phyloP scores from a whole-genome alignment of 768 basidiomycete genomes.

The Tylopilus felleus region DNA sequence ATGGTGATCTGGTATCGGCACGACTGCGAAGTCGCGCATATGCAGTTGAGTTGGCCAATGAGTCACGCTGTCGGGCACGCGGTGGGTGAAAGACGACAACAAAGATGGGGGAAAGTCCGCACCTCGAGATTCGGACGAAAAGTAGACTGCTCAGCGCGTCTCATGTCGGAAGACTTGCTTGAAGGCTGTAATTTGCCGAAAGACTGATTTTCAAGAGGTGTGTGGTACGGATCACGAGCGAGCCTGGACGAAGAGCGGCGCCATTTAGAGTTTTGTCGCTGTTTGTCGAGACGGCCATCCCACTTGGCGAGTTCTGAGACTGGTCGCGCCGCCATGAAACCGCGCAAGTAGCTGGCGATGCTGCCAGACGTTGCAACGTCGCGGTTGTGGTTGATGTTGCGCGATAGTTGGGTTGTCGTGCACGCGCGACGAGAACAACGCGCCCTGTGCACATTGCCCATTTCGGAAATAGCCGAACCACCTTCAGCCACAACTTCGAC shows the following conservation, averaged over 20 bases:
- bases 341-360: not conserved
- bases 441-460: not conserved
- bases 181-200: not conserved
- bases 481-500: too few species aligned
- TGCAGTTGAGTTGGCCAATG: not conserved
- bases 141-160: conserved; percentile 5
- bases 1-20: conserved; percentile 11
- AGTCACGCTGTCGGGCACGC: conserved; percentile 12
- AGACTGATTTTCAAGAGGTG: not conserved
- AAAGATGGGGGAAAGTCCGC: not conserved
- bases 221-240: conserved; percentile 10
- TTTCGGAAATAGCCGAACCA: conserved; percentile 11
- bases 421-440: conserved; percentile 7
- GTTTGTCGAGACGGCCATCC: conserved; percentile 15
- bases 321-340: conserved; percentile 14
- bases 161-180: not conserved
- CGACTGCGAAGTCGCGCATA: conserved; percentile 1
- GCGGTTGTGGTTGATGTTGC: not conserved
- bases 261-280: conserved; percentile 8
- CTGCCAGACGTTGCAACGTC: not conserved
- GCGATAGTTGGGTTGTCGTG: conserved; percentile 3
- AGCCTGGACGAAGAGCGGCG: conserved; percentile 9
- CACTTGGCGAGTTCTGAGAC: conserved; percentile 14
- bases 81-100: conserved; percentile 1
- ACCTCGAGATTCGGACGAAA: conserved; percentile 14